These are phyloP conservation scores for Xenosphaeropsis pyriputrescens DNA, from an alignment of 2,329 filamentous ascomycete genomes.

Conservation along the genomic window DNA sequence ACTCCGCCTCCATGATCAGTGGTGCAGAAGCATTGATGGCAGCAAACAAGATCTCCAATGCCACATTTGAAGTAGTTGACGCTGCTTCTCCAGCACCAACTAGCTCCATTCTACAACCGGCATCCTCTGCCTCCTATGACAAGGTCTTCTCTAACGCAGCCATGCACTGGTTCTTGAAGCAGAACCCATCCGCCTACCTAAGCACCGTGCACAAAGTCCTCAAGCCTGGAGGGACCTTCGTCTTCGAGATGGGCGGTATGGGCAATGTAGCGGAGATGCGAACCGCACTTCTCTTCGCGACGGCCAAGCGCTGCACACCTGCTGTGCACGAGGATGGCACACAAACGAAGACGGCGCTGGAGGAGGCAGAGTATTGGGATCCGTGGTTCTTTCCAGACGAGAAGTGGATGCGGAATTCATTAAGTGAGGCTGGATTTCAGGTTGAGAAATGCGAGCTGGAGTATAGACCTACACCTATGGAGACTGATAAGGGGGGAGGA, in stretches of 20 bases:
- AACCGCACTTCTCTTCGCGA: conserved; percentile 36
- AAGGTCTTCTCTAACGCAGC: conserved; percentile 55
- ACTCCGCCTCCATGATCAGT: conserved; percentile 41
- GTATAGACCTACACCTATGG: conserved; percentile 46
- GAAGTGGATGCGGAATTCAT: conserved; percentile 30
- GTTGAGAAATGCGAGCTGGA: conserved; percentile 40
- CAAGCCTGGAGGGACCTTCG: conserved; percentile 38
- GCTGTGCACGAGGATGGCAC: no score
- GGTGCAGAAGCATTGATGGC: conserved; percentile 21
- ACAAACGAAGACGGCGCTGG: conserved; percentile 31
- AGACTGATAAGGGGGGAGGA: conserved; percentile 38
- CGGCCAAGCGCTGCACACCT: conserved; percentile 16
- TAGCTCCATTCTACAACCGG: not conserved
- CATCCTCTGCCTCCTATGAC: conserved; percentile 16
- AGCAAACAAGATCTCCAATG: conserved; percentile 2
- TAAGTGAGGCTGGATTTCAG: conserved; percentile 24
- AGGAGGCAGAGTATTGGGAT: conserved; percentile 30
- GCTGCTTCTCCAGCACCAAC: not conserved
- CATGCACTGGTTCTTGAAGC: conserved; percentile 47
- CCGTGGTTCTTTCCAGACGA: conserved; percentile 65
- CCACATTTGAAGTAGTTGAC: conserved; percentile 12
- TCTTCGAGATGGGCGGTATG: conserved; percentile 59
- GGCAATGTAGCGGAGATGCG: conserved; percentile 54
- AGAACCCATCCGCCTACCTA: conserved; percentile 30
- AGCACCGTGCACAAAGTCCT: conserved; percentile 33